Conservation (phyloP, 176 grass and related monocot genomes). For the Carex littledalei region DNA sequence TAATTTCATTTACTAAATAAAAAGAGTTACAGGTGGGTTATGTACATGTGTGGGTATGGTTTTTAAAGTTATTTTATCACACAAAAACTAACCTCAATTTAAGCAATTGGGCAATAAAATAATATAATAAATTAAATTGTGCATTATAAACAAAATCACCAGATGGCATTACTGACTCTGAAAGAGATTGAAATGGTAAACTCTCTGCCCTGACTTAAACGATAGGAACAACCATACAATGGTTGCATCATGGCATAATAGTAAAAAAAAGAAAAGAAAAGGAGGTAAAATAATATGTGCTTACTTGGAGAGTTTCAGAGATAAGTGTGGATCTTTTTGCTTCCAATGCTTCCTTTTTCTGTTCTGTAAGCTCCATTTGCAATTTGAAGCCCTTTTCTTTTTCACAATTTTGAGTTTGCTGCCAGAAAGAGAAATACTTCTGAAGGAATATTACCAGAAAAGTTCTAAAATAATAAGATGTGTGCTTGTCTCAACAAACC, state of each 20-base stretch:
- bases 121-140: neutral
- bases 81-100: neutral
- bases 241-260: neutral
- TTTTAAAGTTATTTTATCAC: neutral
- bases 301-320: constrained; percentile 52
- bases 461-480: neutral
- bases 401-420: constrained; percentile 33
- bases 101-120: neutral
- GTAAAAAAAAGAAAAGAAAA: neutral
- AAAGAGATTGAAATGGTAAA: neutral
- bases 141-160: neutral
- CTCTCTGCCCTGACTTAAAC: neutral
- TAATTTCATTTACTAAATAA: no score
- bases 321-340: constrained; percentile 39
- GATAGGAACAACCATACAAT: neutral
- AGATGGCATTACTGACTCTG: neutral
- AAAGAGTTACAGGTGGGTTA: no score
- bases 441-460: neutral
- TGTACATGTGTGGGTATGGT: neutral
- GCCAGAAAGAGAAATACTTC: constrained; percentile 11
- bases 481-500: neutral
- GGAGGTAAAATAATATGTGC: neutral
- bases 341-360: constrained; percentile 52
- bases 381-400: constrained; percentile 29
- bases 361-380: constrained; percentile 40